phyloP scores from a whole-genome alignment of 2,329 filamentous ascomycete genomes.

The Fonsecaea erecta region DNA sequence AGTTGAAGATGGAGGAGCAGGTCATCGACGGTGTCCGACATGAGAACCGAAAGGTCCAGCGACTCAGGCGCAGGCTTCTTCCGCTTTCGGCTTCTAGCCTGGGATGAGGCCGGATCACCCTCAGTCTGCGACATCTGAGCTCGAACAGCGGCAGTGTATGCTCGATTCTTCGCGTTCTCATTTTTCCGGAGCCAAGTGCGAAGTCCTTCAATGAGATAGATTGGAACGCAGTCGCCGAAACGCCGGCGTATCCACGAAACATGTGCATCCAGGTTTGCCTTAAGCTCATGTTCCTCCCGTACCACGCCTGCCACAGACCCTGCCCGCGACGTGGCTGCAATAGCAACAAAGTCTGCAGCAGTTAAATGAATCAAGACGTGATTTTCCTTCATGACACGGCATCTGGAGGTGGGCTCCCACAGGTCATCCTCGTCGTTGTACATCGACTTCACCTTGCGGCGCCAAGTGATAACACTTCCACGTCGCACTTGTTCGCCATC shows the following conservation, averaged over 20 bases:
- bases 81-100: slow-evolving; percentile 37
- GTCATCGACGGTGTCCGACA: slow-evolving; percentile 72
- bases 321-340: slow-evolving; percentile 46
- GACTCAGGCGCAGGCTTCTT: slow-evolving; percentile 50
- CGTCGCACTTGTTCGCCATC: slow-evolving; percentile 42
- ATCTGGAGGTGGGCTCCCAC: slow-evolving; percentile 65
- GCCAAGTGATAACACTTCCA: slow-evolving; percentile 66
- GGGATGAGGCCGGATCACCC: slow-evolving; percentile 6
- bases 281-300: slow-evolving; percentile 43
- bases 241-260: slow-evolving; percentile 59
- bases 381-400: slow-evolving; percentile 58
- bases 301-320: slow-evolving; percentile 40
- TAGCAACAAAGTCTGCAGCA: slow-evolving; percentile 68
- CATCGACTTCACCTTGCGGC: slow-evolving; percentile 66
- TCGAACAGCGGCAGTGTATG: slow-evolving; percentile 69
- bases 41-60: slow-evolving; percentile 54
- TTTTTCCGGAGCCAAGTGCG: slow-evolving; percentile 70
- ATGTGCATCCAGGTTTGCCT: slow-evolving; percentile 62
- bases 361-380: slow-evolving; percentile 66
- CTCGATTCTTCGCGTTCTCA: slow-evolving; percentile 67
- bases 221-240: slow-evolving; percentile 60
- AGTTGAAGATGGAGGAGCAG: slow-evolving; percentile 73
- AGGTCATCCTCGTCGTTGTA: slow-evolving; percentile 66
- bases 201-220: slow-evolving; percentile 76
- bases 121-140: slow-evolving; percentile 47